Base-by-base conservation (phyloP, 1,284 basidiomycete genomes). In the Trichosporon sp. region DNA sequence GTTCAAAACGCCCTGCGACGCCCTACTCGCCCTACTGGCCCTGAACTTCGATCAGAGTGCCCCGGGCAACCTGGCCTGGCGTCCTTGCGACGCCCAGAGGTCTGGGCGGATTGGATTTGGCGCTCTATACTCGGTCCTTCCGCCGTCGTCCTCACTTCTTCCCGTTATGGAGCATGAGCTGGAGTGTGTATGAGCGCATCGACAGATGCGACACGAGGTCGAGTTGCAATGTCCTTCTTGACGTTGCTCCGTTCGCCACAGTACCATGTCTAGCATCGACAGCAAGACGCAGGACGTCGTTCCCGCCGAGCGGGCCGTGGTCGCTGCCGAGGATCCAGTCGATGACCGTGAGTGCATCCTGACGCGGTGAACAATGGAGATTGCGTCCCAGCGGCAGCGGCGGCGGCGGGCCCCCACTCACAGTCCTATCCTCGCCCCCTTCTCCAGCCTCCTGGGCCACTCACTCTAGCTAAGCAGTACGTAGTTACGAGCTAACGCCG, bases 271-370 rank as follows among this genome's bases (percentile, higher is more conserved):
- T 8, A 29, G 49, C 25, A 19, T 23, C 32, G 58, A 59, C 23
- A 59, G 34, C 58, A 37, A 58, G 33, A 23, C 21, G 31, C 33
- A 27, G 11, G 56, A 58, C 19, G 21, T 14, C 32, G 23, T 21
- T 13, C 29, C 11, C 14, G 23, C 23, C 40, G 59, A 54, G 10
- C n/a, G 13, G 6, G 13, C 8, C 16, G 44, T 54, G 13, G 36
- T 58, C 31, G 46, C 46, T 5, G 56, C 59, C 34, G 65, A 66
- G 59, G 65, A 66, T 59, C 56, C 44, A 1, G 58, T 60, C 29
- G 65, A 66, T 2, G 61, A 66, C 33, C 61, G 65, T 66, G 59
- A 58, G 65, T 66, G 14, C 3, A 11, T 14, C 14, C 37, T 4
- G 11, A n/a, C 27, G 10, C 27, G 14, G 14, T 7, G 23, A 11